Percentiles rank a stretch among this genome's conserved stretches.
These are phyloP conservation scores for Pharnaceum exiguum DNA, from an alignment of 148 eudicot genomes.

Conservation along the genomic window DNA sequence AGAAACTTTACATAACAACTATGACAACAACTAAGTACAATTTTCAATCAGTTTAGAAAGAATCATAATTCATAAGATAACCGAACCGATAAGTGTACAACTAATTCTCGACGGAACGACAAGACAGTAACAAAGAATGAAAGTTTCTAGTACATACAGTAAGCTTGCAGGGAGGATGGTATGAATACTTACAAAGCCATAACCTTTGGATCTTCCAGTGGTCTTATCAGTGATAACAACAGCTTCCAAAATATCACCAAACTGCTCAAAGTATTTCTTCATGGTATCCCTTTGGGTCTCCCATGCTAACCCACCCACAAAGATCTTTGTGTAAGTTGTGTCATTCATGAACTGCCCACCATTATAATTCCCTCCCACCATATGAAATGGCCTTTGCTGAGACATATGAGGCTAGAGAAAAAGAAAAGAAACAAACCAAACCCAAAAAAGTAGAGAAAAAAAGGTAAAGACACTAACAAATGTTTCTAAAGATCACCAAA, in stretches of 20 bases:
- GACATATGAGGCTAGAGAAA: too few species aligned
- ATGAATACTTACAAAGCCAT: slow-evolving; percentile 37
- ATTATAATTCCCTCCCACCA: slow-evolving; percentile 18
- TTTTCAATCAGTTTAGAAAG: not conserved
- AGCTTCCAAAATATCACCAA: slow-evolving; percentile 50
- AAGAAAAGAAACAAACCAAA: too few species aligned
- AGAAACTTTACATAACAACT: not conserved
- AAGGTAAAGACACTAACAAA: too few species aligned
- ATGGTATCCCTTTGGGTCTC: slow-evolving; percentile 49
- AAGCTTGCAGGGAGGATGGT: not conserved
- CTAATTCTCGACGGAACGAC: too few species aligned
- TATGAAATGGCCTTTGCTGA: slow-evolving; percentile 22
- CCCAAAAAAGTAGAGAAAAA: too few species aligned
- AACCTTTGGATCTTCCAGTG: slow-evolving; percentile 46
- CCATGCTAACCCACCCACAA: slow-evolving; percentile 47
- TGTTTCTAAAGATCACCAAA: too few species aligned
- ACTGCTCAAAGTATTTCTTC: slow-evolving; percentile 40
- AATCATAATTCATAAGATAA: too few species aligned
- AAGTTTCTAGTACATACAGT: not conserved
- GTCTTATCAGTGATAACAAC: slow-evolving; percentile 42
- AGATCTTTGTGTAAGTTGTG: slow-evolving; percentile 38
- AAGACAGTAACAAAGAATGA: not conserved
- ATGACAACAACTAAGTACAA: not conserved
- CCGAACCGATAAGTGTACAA: too few species aligned
- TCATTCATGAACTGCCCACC: slow-evolving; percentile 12